Base-by-base conservation (phyloP, 306 rosid genomes). In the Luffa aegyptiaca region DNA sequence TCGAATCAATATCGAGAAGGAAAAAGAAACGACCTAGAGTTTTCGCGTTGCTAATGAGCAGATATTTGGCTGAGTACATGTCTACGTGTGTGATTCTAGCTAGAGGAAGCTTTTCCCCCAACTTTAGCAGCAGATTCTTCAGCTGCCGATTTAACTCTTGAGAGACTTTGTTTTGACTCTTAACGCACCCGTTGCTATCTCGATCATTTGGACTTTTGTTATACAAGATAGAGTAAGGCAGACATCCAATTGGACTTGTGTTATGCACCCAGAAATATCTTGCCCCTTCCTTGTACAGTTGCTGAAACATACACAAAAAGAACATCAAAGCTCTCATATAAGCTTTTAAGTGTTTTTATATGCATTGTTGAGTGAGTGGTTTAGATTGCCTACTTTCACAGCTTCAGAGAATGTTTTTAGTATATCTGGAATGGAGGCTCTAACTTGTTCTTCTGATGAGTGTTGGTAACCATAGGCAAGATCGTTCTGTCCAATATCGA, bases 401-500 rank as follows among this genome's bases (percentile, higher is more conserved):
- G 90, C 93, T 70, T 82, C 85, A 71, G 83, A 84, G 66, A 86
- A 84, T 31, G 85, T 81, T 82, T 48, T 80, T 57, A 94, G 81
- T 37, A 91, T 92, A 33, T 84, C 81, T 61, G 98, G 96, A 79
- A 92, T 88, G 55, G 93, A 92, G 20, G 86, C 84, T 79, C 46
- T 70, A 79, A 88, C 92, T 87, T 92, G 85, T 80, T 92, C 83
- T 58, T 58, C 79, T 21, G 92, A 85, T 45, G 86, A 62, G 71
- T 90, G 83, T 68, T 86, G 91, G 49, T 86, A 72, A 10, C 97
- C 97, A 78, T 37, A 83, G 80, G 39, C 59, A 76, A 92, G 88
- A 82, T 94, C 98, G 42, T 94, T 94, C 84, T 94, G 97, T 82
- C 96, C 98, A 33, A 94, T 88, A 82, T 94, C 98, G 61, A 92